A percentile compares a stretch with the other conserved stretches of the same genome.
Evolutionary conservation across 441 rosid genomes (phyloP).

Genomic region (Adansonia rubrostipa): DNA sequence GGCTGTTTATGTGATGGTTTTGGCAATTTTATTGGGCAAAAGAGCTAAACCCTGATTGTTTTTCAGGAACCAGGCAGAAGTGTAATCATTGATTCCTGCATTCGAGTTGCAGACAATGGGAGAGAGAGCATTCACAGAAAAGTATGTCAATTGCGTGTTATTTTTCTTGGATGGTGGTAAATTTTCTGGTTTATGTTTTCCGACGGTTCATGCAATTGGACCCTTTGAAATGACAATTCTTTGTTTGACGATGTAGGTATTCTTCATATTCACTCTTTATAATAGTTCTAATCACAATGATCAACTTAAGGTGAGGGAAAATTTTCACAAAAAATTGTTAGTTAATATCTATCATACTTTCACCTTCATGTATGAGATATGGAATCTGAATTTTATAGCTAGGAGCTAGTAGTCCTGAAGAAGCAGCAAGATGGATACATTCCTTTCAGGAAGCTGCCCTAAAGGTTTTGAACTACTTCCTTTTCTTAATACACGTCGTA

Average conservation of each 20-base stretch:
- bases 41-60: conserved; percentile 23
- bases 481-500: conserved; percentile 21
- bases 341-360: conserved; percentile 19
- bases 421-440: conserved; percentile 97
- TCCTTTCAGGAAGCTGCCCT: conserved; percentile 77
- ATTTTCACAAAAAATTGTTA: conserved; percentile 18
- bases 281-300: conserved; percentile 88
- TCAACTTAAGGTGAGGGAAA: conserved; percentile 87
- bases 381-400: conserved; percentile 56
- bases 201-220: conserved; percentile 9
- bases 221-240: conserved; percentile 24
- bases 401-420: conserved; percentile 98
- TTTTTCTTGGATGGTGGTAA: conserved; percentile 1
- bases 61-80: conserved; percentile 79
- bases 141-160: conserved; percentile 44
- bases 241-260: conserved; percentile 59
- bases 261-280: conserved; percentile 86
- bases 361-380: conserved; percentile 39
- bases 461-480: conserved; percentile 55
- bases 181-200: conserved; percentile 21
- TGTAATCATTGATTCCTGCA: conserved; percentile 82
- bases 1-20: neutral
- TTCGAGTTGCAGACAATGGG: conserved; percentile 92
- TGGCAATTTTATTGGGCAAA: conserved; percentile 1
- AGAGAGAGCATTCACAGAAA: conserved; percentile 92